Evolutionary conservation across 768 basidiomycete genomes (phyloP).

Genomic region (Amanita exitialis): DNA sequence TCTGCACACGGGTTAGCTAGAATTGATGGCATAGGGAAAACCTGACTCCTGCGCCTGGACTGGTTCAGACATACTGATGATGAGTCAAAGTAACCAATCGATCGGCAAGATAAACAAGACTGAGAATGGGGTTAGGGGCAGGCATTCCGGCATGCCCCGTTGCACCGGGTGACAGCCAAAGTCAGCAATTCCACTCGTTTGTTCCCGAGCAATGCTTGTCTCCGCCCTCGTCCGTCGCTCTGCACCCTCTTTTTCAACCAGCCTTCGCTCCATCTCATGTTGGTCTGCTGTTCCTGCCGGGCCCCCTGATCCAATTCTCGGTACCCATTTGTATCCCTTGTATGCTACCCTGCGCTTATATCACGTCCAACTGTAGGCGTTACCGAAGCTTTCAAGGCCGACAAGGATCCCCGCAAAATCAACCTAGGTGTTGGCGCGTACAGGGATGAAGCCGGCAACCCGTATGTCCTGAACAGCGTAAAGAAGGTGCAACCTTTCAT

Average conservation of each 20-base stretch:
- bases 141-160: not conserved
- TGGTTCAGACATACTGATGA: constrained; percentile 21
- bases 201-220: constrained; percentile 35
- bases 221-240: constrained; percentile 43
- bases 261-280: constrained; percentile 46
- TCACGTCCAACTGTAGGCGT: constrained; percentile 42
- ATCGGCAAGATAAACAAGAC: constrained; percentile 9
- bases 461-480: constrained; percentile 85
- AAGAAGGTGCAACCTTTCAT: constrained; percentile 48
- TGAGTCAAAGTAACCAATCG: not conserved
- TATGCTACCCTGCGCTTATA: not conserved
- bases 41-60: constrained; percentile 14
- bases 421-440: constrained; percentile 98
- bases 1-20: not conserved
- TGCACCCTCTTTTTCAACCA: constrained; percentile 23
- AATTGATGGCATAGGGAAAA: not conserved
- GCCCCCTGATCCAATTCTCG: constrained; percentile 90
- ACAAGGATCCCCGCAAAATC: constrained; percentile 86
- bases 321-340: constrained; percentile 23
- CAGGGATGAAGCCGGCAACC: constrained; percentile 90
- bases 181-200: too few relatives aligned
- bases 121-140: constrained; percentile 13
- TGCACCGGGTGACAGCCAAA: not conserved
- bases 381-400: constrained; percentile 94
- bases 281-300: constrained; percentile 83